Conservation (phyloP, 2,329 filamentous ascomycete genomes). For the Penicillium sp. region DNA sequence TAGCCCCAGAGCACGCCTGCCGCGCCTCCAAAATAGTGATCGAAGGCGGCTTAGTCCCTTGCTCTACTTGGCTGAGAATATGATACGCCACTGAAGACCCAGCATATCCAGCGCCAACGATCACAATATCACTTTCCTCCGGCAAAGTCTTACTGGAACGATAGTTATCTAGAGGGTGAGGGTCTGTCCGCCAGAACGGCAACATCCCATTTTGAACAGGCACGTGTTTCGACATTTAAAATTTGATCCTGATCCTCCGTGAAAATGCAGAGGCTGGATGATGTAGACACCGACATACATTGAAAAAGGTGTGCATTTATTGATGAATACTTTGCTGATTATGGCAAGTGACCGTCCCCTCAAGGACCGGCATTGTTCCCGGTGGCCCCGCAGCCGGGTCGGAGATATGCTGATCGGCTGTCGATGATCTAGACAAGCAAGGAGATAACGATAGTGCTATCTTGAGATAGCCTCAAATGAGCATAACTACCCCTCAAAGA, state of each 20-base stretch:
- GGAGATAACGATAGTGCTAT: too few species aligned
- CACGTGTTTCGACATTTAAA: slow-evolving; percentile 3
- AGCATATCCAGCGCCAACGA: slow-evolving; percentile 48
- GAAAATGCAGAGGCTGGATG: background rate
- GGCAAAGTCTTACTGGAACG: slow-evolving; percentile 42
- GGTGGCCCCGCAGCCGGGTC: background rate
- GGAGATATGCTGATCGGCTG: background rate
- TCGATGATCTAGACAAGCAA: too few species aligned
- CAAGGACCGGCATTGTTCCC: background rate
- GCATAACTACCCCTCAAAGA: too few species aligned
- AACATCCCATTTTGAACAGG: slow-evolving; percentile 24
- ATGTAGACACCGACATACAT: background rate
- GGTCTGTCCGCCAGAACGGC: slow-evolving; percentile 46
- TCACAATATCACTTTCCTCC: slow-evolving; percentile 40
- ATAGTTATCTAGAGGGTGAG: slow-evolving; percentile 41
- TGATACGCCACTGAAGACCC: slow-evolving; percentile 45
- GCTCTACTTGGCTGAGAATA: slow-evolving; percentile 28
- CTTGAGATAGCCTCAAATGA: too few species aligned
- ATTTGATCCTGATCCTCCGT: background rate
- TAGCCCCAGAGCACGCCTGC: slow-evolving; percentile 43
- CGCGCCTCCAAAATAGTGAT: slow-evolving; percentile 44
- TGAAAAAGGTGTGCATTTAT: background rate
- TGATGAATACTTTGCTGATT: background rate
- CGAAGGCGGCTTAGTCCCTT: slow-evolving; percentile 20
- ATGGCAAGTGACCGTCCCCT: background rate